Conservation (phyloP, 805 yeast genomes). For the Yamadazyma endophytica region DNA sequence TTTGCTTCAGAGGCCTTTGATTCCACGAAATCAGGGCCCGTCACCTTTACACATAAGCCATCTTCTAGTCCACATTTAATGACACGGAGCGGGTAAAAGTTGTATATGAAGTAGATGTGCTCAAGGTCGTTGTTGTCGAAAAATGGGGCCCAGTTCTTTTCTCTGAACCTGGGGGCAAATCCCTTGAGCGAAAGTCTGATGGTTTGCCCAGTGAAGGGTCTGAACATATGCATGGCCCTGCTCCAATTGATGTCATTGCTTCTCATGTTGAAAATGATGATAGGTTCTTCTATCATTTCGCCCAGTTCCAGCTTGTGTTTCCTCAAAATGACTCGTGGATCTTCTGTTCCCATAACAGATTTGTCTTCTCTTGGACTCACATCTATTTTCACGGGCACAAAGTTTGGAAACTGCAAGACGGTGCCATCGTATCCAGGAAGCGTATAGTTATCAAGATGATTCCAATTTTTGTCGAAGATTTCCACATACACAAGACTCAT, state of each 20-base stretch:
- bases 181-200: conserved; percentile 1
- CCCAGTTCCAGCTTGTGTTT: conserved; percentile 6
- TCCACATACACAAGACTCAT: conserved; percentile 40
- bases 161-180: conserved; percentile 14
- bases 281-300: conserved; percentile 14
- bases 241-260: conserved; percentile 10
- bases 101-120: conserved; percentile 23
- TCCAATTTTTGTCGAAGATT: conserved; percentile 41
- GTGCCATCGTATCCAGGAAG: conserved; percentile 14
- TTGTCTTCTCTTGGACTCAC: conserved; percentile 5
- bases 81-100: conserved; percentile 16
- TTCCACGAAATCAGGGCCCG: conserved; percentile 14
- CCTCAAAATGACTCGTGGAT: conserved; percentile 14
- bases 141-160: conserved; percentile 40
- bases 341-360: conserved; percentile 12
- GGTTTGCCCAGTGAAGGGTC: conserved; percentile 11
- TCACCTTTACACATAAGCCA: conserved; percentile 2
- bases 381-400: conserved; percentile 12
- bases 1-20: conserved; percentile 2
- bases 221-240: conserved; percentile 15
- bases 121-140: conserved; percentile 19
- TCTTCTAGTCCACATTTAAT: conserved; percentile 9
- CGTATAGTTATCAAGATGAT: conserved; percentile 27
- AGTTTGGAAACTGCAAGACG: conserved; percentile 7
- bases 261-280: conserved; percentile 14